Base-by-base conservation (phyloP, 2,329 filamentous ascomycete species). In the Aspergillus uvarum region DNA sequence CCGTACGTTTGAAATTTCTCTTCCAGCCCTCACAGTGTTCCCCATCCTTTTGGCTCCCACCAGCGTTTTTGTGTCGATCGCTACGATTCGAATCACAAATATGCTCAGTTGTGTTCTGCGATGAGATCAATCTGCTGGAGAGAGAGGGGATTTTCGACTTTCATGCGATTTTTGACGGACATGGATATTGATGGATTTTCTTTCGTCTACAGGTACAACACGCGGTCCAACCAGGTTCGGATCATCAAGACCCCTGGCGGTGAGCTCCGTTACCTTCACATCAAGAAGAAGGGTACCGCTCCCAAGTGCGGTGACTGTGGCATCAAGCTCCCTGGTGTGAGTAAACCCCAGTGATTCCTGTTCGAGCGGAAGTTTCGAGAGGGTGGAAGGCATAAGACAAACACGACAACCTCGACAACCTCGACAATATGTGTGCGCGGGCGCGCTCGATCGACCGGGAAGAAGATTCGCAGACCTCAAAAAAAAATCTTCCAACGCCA, bases 261-360 rank as follows among this genome's bases (percentile, higher is more conserved):
- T 80, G 87, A 94, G 81, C 89, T 96, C 77, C 89, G 95, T 81
- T 89, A 96, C 79, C 90, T 98, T 75, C 94, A 99, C 89, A 93
- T 97, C 86, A 98, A 98, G 91, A 99, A 99, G 92, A 91, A 89
- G 81, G 95, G 93, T 74, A 96, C 92, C 80, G 90, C 93, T 69
- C 95, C 95, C 79, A 99, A 99, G 87, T 99, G 95, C 81, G 91
- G 96, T 87, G 95, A 99, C 87, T 99, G 96, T 79, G 95, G 95
- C 78, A 88, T 87, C 85, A 98, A 98, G 86, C 90, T 99, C 77
- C 88, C 92, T 79, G 95, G 95, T 82, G 93, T 99, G 91, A 90
- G 92, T 96, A 67, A 59, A 68, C 68, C 70, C 68, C 58, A 61
- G 21, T 62, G 55, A 60, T 59, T 59, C 51, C 64, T 61, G 62